Evolutionary conservation across 2,329 filamentous ascomycete species (phyloP), one percentile per base, ranked within the genome.

Genomic region (Aspergillus neoniger): DNA sequence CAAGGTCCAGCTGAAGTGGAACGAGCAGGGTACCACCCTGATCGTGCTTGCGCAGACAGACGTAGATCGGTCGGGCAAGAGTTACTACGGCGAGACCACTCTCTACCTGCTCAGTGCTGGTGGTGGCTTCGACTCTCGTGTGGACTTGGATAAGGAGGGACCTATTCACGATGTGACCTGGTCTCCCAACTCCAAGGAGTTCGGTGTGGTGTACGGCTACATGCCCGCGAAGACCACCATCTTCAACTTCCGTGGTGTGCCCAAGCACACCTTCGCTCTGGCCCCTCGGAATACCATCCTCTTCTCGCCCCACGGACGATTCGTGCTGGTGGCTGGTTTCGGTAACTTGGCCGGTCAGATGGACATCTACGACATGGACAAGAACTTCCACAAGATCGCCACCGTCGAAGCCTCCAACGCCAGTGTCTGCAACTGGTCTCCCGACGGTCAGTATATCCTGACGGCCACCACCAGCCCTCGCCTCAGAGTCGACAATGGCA

Each of bases 221-320:
- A 98, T 97, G 92, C 95, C 95, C n/a, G 91, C 95, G 58, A 98
- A 98, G 84, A 95, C 94, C 3, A 97, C 94, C 68, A 95, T 99
- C 68, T 99, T 98, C 86, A 97, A 97, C 77, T 86, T 90, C 70
- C 89, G 91, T 65, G 95, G 91, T 64, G 85, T 92, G 61, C 83
- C 90, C 19, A 90, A 89, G 60, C 91, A 97, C 79, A 91, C 85
- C 61, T 97, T 99, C 79, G 87, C 92, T 55, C 84, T 97, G 56
- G 89, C 83, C 3, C 95, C 95, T 12, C 89, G 95, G 72, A 99
- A 99, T 80, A 98, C 94, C 55, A 95, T 98, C 72, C 84, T 89
- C 55, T 99, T 97, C 80, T 98, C 94, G 12, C 94, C 95, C 15
- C 92, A 91, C 64, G 94, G 93, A 56, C 90, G 93, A 19, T 98